Conservation (phyloP, 257 asterid genomes). For the Fraxinus pennsylvanica region DNA sequence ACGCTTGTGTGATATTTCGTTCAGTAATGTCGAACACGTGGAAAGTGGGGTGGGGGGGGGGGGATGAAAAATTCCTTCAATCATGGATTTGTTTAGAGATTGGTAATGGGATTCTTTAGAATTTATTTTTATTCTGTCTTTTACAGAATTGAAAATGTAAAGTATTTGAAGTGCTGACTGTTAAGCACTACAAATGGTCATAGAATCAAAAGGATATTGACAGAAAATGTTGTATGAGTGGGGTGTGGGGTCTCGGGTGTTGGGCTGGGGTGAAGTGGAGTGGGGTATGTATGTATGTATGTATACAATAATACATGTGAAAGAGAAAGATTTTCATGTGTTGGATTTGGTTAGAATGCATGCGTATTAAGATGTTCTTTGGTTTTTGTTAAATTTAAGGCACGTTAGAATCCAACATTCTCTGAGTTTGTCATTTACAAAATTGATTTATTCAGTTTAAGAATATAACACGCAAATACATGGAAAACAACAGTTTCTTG, state of each 20-base stretch:
- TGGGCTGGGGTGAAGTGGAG: too few relatives aligned
- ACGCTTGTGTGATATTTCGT: too few relatives aligned
- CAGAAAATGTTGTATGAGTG: not conserved
- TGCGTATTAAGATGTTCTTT: constrained; percentile 66
- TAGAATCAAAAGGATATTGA: not conserved
- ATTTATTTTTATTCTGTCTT: constrained; percentile 27
- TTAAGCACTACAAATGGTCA: constrained; percentile 35
- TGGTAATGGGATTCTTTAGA: constrained; percentile 4
- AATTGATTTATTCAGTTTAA: constrained; percentile 1
- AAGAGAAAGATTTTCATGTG: constrained; percentile 28
- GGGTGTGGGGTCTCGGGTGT: not conserved
- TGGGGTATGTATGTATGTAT: not conserved
- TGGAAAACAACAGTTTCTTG: not conserved
- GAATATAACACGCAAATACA: constrained; percentile 6
- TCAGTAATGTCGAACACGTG: too few relatives aligned
- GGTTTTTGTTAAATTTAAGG: constrained; percentile 30
- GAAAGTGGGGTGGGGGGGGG: not conserved
- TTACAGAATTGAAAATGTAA: constrained; percentile 37
- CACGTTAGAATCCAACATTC: constrained; percentile 54
- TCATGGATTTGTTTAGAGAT: constrained; percentile 47
- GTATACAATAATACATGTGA: constrained; percentile 9
- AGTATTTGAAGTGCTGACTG: constrained; percentile 38
- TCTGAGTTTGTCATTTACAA: constrained; percentile 31
- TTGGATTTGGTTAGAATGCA: constrained; percentile 39
- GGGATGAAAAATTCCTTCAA: constrained; percentile 44